A percentile compares a stretch with the other conserved stretches of the same genome.
Evolutionary conservation across 345 rosid species (phyloP).

Genomic region (Eucalyptus cloeziana): DNA sequence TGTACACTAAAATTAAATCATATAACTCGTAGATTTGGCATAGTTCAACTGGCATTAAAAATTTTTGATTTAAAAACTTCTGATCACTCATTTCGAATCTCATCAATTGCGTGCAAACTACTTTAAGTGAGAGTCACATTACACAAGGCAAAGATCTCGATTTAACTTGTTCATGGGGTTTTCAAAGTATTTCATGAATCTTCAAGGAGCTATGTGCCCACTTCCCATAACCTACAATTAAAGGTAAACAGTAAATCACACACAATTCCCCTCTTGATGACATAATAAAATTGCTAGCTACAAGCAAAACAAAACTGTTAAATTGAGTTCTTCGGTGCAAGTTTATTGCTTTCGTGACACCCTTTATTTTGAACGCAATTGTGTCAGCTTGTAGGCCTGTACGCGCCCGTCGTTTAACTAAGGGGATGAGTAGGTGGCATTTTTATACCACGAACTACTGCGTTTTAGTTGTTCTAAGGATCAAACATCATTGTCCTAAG

Average conservation of each 20-base stretch:
- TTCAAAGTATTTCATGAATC: background rate
- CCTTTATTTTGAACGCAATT: background rate
- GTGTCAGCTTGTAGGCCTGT: background rate
- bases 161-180: background rate
- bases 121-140: accelerated
- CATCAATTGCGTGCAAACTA: background rate
- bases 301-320: background rate
- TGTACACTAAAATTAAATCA: background rate
- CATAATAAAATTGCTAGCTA: background rate
- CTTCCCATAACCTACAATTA: background rate
- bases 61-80: accelerated
- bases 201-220: background rate
- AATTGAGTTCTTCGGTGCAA: background rate
- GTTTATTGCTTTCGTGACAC: background rate
- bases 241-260: background rate
- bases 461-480: background rate
- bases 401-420: background rate
- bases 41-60: too few species aligned
- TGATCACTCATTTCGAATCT: accelerated
- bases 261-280: background rate
- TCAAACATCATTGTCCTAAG: background rate
- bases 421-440: background rate
- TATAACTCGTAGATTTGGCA: background rate
- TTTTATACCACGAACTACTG: background rate
- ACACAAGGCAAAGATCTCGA: accelerated